Evolutionary conservation across 805 yeast genomes (phyloP), one percentile per base, ranked within the genome.

Genomic region (Saturnispora zaruensis): DNA sequence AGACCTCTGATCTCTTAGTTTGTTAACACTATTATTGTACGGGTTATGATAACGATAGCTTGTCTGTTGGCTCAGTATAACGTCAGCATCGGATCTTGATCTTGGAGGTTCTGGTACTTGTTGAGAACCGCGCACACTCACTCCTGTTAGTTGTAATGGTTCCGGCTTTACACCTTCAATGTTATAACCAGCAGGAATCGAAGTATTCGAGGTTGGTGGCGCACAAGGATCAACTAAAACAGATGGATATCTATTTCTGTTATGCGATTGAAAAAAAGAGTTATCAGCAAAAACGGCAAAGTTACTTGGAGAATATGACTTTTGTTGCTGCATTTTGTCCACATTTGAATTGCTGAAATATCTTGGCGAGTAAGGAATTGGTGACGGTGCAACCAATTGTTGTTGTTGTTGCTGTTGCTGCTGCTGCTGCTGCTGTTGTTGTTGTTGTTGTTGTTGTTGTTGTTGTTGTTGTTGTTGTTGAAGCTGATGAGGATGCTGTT

Each of bases 211-310:
- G 25, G 40, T 26, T 36, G 74, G 73, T 1, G 76, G 72, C 2
- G 77, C 76, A 49, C 76, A 65, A 1, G 81, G 81, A 54, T 76
- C 81, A 48, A 67, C 63, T 32, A 73, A 66, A 36, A 76, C 63
- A 9, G 79, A 75, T 4, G 79, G 79, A 49, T 70, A 66, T 53
- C 81, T 59, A 33, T 66, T 73, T 46, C 75, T 63, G 23, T 64
- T 54, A 7, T 63, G 55, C 45, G 56, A 64, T 37, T 59, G 61
- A 23, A 60, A 60, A 38, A 51, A 51, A 56, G 60, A 32, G 59
- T 57, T 41, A 46, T 43, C 50, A 55, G 66, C 45, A 51, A 51
- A 50, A n/a, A 53, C 46, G 16, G 36, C 20, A 30, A 45, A 36
- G 56, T 50, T 53, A 48, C 48, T 59, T 41, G 48, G 55, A 23